These are phyloP conservation scores for Entrophospora sp. DNA, from an alignment of 192 early-diverging fungal species.

Conservation along the genomic window DNA sequence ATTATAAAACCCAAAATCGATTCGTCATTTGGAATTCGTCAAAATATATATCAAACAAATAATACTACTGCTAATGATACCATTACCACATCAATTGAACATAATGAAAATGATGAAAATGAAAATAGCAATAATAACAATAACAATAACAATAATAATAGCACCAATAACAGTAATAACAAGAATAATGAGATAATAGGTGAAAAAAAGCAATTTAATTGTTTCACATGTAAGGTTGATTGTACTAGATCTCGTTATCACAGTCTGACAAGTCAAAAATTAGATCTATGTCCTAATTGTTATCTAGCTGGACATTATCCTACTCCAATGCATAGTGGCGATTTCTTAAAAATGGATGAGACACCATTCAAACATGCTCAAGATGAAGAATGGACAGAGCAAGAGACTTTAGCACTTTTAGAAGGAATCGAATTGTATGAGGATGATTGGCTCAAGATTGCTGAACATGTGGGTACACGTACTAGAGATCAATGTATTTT, in stretches of 20 bases:
- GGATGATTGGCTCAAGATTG: constrained; percentile 87
- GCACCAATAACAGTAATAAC: too few species aligned
- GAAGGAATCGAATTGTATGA: constrained; percentile 95
- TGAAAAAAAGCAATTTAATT: constrained; percentile 44
- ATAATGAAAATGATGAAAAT: constrained; percentile 38
- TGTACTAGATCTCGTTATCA: constrained; percentile 78
- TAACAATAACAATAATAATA: too few species aligned
- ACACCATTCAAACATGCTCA: constrained; percentile 36
- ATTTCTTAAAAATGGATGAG: constrained; percentile 76
- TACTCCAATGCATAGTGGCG: constrained; percentile 65
- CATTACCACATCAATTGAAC: constrained; percentile 20
- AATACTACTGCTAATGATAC: too few species aligned
- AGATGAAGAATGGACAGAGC: constrained; percentile 73
- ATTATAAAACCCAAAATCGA: constrained; percentile 24
- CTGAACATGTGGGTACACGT: constrained; percentile 86
- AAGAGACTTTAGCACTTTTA: constrained; percentile 78
- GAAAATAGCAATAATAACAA: too few species aligned
- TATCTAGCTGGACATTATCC: constrained; percentile 93
- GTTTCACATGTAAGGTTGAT: constrained; percentile 77
- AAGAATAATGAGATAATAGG: constrained; percentile 18
- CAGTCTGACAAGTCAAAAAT: constrained; percentile 56
- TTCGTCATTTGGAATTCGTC: constrained; percentile 38
- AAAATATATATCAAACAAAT: constrained; percentile 44
- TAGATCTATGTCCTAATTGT: constrained; percentile 81
- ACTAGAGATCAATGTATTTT: constrained; percentile 87